phyloP scores from a whole-genome alignment of 2,329 filamentous ascomycete species.

The Salinomyces thailandicus region DNA sequence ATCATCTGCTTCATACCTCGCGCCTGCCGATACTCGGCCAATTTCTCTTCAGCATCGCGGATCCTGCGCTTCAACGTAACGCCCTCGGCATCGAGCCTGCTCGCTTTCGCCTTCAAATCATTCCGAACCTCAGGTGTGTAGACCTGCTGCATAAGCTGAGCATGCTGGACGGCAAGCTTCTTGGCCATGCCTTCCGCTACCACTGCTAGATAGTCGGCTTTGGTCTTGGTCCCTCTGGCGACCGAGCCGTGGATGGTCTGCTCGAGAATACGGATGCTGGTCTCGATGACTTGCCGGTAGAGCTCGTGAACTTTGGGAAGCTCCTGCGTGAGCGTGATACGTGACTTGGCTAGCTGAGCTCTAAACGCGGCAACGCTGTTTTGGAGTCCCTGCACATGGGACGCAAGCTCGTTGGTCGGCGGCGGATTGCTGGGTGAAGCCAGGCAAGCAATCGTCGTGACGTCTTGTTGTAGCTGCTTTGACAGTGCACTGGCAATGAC shows the following conservation, averaged over 20 bases:
- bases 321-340: slow-evolving; percentile 26
- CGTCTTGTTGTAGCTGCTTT: slow-evolving; percentile 22
- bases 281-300: slow-evolving; percentile 29
- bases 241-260: slow-evolving; percentile 38
- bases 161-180: slow-evolving; percentile 27
- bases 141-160: slow-evolving; percentile 17
- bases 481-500: slow-evolving; percentile 28
- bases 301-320: slow-evolving; percentile 25
- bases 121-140: slow-evolving; percentile 17
- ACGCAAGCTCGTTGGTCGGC: slow-evolving; percentile 9
- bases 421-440: slow-evolving; percentile 6
- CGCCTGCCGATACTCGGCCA: slow-evolving; percentile 29
- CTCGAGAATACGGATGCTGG: slow-evolving; percentile 35
- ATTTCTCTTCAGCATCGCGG: slow-evolving; percentile 22
- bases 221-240: slow-evolving; percentile 30
- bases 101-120: slow-evolving; percentile 25
- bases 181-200: slow-evolving; percentile 33
- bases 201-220: slow-evolving; percentile 33
- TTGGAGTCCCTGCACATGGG: slow-evolving; percentile 10
- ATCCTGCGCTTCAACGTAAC: slow-evolving; percentile 24
- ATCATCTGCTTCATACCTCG: slow-evolving; percentile 31
- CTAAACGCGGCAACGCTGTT: slow-evolving; percentile 12
- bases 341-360: slow-evolving; percentile 19
- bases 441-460: slow-evolving; percentile 26
- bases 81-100: slow-evolving; percentile 22